Base-by-base conservation (phyloP, 1,284 basidiomycete species). In the Ceratobasidium papillatum region DNA sequence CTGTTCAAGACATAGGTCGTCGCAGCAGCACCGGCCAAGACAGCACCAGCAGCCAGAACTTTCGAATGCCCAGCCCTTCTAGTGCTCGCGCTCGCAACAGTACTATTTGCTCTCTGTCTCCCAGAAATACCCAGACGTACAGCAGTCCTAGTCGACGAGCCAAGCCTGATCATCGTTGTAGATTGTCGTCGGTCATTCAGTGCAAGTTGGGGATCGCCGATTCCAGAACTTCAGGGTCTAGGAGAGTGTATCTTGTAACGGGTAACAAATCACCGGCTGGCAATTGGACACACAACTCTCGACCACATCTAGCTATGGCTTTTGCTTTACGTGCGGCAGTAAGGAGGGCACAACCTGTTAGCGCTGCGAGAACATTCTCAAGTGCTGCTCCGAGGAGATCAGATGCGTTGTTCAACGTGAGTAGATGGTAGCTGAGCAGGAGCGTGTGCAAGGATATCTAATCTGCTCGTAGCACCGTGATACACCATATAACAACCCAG, bases 401-500 rank as follows among this genome's bases (percentile, higher is more conserved):
- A 41, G 88, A 90, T 81, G 86, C 88, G 76, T 85, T 90, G 78
- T 89, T 90, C 78, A 85, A 87, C 78, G 88, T 89, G 77, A 74
- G 88, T 83, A 52, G 27, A 19, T 32, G 47, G 74, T 3, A 12
- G 19, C 41, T 47, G 56, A 56, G 62, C 62, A 43, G 66, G 63
- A 68, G 52, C 43, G 45, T 27, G 19, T 27, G 38, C 41, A 58
- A 30, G 27, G 34, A 63, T 43, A 63, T 27, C 77, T 61, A 8
- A 43, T 17, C 25, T 41, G 71, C n/a, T 49, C 74, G 61, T 78
- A 96, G 94, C 96, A 98, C 83, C 93, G 96, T 76, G 94, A 98
- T 85, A 96, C 95, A 58, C 85, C 90, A 65, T 93, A 97, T 83
- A 98, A 98, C 85, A 96, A 96, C 83, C 90, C 94, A 47, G 90